Conservation (phyloP, 192 early-diverging fungal genomes). For the Pecoramyces ruminantium region DNA sequence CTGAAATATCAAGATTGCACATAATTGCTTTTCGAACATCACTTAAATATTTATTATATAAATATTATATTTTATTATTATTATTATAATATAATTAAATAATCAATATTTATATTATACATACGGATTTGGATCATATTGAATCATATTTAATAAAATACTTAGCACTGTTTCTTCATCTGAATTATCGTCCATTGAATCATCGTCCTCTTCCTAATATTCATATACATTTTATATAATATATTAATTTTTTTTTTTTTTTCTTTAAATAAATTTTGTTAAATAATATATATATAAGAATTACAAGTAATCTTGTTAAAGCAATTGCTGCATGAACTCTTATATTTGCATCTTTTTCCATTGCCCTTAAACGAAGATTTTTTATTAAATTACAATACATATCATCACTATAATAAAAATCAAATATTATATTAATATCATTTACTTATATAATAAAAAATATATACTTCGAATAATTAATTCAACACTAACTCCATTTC, state of each 20-base stretch:
- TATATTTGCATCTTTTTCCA: slow-evolving; percentile 64
- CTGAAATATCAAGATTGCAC: slow-evolving; percentile 49
- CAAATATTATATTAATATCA: too few species aligned
- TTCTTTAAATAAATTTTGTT: too few species aligned
- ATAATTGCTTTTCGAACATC: slow-evolving; percentile 71
- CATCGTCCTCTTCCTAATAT: slow-evolving; percentile 16
- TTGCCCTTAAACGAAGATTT: slow-evolving; percentile 47
- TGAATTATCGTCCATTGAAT: not conserved
- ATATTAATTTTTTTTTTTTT: too few species aligned
- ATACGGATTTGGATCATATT: slow-evolving; percentile 58
- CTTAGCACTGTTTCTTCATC: slow-evolving; percentile 43
- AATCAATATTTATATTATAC: slow-evolving; percentile 1
- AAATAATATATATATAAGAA: not conserved
- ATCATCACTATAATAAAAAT: slow-evolving; percentile 34
- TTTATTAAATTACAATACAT: slow-evolving; percentile 50
- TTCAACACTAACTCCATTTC: slow-evolving; percentile 65
- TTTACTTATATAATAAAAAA: too few species aligned
- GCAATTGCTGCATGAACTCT: slow-evolving; percentile 64
- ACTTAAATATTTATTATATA: slow-evolving; percentile 9
- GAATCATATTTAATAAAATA: slow-evolving; percentile 42
- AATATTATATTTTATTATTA: not conserved
- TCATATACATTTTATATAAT: too few species aligned
- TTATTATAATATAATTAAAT: too few species aligned
- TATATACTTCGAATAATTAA: too few species aligned
- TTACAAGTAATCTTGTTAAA: slow-evolving; percentile 52